Percentiles rank a stretch among this genome's conserved stretches.
These are phyloP conservation scores for Colletotrichum navitas DNA, from an alignment of 2,329 filamentous ascomycete species.

Conservation along the genomic window DNA sequence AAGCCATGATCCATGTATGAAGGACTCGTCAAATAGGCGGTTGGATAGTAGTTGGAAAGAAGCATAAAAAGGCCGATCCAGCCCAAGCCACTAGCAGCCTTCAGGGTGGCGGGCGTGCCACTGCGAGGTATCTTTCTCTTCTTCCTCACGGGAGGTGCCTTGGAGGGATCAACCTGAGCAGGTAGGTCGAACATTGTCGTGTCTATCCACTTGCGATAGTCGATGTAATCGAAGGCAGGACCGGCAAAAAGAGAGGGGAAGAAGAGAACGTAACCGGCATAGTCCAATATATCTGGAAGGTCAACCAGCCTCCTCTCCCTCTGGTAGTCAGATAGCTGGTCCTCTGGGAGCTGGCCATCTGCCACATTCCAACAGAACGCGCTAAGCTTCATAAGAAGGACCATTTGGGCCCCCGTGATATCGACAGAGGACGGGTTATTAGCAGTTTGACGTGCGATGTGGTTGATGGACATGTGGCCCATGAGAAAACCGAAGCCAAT, in stretches of 20 bases:
- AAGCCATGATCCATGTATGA: constrained; percentile 77
- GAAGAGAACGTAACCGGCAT: constrained; percentile 91
- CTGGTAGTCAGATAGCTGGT: constrained; percentile 87
- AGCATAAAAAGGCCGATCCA: constrained; percentile 87
- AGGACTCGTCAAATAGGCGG: constrained; percentile 73
- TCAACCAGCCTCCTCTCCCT: constrained; percentile 82
- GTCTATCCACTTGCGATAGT: constrained; percentile 93
- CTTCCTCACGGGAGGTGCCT: constrained; percentile 87
- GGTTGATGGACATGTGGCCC: constrained; percentile 93
- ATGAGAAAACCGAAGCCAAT: constrained; percentile 93
- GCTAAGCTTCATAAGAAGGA: constrained; percentile 95
- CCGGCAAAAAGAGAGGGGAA: constrained; percentile 92
- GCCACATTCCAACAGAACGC: constrained; percentile 99
- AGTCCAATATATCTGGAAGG: constrained; percentile 84
- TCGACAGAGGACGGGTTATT: constrained; percentile 78
- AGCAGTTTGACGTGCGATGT: constrained; percentile 83
- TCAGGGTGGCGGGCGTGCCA: constrained; percentile 84
- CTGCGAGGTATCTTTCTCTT: constrained; percentile 94
- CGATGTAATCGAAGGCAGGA: constrained; percentile 93
- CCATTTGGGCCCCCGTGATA: constrained; percentile 97
- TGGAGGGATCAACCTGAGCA: constrained; percentile 82
- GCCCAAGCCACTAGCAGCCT: constrained; percentile 77
- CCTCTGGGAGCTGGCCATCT: constrained; percentile 84
- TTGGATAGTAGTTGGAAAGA: constrained; percentile 76
- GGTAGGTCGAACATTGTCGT: constrained; percentile 94